Percentiles rank a stretch among this genome's conserved stretches.
Evolutionary conservation across 2,329 filamentous ascomycete species (phyloP).

Genomic region (Arthrinium phaeospermum): DNA sequence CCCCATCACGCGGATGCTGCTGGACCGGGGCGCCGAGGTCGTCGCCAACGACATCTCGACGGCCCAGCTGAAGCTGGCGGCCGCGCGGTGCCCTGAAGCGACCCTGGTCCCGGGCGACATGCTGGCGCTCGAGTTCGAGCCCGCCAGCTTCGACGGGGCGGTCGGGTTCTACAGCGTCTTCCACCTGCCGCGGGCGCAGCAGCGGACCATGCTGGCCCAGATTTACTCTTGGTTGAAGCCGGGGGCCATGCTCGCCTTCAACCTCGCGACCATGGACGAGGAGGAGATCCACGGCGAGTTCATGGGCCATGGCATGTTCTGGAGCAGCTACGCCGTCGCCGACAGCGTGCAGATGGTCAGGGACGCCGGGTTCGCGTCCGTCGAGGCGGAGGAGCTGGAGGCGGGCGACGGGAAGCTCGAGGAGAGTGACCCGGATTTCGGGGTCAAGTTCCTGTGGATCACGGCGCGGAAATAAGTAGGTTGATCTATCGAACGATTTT

Average conservation of each 20-base stretch:
- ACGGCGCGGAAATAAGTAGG: conserved; percentile 35
- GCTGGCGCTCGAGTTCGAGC: conserved; percentile 40
- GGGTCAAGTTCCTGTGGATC: conserved; percentile 47
- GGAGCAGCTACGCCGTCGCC: conserved; percentile 47
- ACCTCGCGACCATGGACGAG: conserved; percentile 54
- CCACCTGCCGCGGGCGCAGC: conserved; percentile 58
- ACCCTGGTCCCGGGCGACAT: conserved; percentile 46
- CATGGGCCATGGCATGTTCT: conserved; percentile 48
- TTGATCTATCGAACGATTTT: not conserved
- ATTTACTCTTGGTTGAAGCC: conserved; percentile 56
- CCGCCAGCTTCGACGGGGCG: conserved; percentile 51
- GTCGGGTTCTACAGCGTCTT: conserved; percentile 60
- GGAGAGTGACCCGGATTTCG: conserved; percentile 24
- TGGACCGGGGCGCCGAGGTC: conserved; percentile 36
- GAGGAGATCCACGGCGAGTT: conserved; percentile 36
- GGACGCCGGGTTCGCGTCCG: conserved; percentile 41
- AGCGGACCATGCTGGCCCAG: conserved; percentile 50
- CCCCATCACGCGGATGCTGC: conserved; percentile 43
- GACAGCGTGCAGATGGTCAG: conserved; percentile 38
- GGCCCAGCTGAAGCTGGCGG: conserved; percentile 43
- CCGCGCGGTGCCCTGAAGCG: conserved; percentile 26
- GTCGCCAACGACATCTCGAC: conserved; percentile 50
- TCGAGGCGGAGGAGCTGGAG: conserved; percentile 37
- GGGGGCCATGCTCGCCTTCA: conserved; percentile 44
- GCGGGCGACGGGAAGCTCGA: conserved; percentile 31